These are phyloP conservation scores for Allodekkera sacchari DNA, from an alignment of 805 yeast species.

Conservation along the genomic window DNA sequence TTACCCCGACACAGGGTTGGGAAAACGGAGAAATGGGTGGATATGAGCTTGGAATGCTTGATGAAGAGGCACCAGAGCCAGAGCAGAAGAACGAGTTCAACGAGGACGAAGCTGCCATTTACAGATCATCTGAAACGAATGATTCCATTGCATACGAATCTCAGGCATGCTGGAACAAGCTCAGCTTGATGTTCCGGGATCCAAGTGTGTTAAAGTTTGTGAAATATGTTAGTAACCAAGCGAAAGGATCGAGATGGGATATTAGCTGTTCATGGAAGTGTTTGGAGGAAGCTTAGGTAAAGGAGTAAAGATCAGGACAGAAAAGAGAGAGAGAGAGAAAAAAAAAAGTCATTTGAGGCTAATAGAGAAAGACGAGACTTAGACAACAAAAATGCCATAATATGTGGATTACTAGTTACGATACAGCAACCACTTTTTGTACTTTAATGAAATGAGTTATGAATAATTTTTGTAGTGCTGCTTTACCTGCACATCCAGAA, in stretches of 20 bases:
- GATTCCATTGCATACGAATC: conserved; percentile 71
- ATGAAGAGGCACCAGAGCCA: conserved; percentile 36
- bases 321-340: too few species aligned
- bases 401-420: too few species aligned
- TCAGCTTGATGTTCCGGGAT: conserved; percentile 74
- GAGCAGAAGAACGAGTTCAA: conserved; percentile 19
- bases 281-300: conserved; percentile 33
- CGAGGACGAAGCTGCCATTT: conserved; percentile 80
- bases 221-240: conserved; percentile 82
- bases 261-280: conserved; percentile 74
- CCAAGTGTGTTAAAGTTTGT: conserved; percentile 82
- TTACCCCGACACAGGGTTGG: conserved; percentile 85
- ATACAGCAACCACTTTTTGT: too few species aligned
- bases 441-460: too few species aligned
- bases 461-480: too few species aligned
- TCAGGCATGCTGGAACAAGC: conserved; percentile 77
- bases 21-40: conserved; percentile 89
- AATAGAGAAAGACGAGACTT: too few species aligned
- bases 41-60: conserved; percentile 83
- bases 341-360: too few species aligned
- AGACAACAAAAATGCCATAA: too few species aligned
- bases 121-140: conserved; percentile 56
- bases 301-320: too few species aligned
- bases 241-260: conserved; percentile 93
- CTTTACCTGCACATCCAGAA: too few species aligned